Evolutionary conservation across 805 yeast species (phyloP).

Genomic region (Metschnikowia koreensis): DNA sequence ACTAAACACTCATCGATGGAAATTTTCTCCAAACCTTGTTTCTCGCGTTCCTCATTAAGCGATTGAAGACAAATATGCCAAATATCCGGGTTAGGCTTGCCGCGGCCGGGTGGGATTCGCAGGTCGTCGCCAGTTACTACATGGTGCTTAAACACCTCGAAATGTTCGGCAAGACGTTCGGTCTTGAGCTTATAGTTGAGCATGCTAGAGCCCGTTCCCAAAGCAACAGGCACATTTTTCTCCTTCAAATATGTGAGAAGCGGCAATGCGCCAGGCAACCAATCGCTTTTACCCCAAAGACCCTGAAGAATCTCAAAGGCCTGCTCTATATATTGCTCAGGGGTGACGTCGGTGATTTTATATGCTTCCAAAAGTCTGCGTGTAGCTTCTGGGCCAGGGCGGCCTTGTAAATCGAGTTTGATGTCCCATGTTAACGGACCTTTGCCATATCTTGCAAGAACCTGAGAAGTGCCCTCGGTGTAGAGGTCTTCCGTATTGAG

Average conservation of each 20-base stretch:
- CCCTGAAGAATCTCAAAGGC: constrained; percentile 54
- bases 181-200: constrained; percentile 72
- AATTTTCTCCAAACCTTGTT: constrained; percentile 46
- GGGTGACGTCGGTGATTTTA: constrained; percentile 47
- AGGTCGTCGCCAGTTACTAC: constrained; percentile 87
- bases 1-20: constrained; percentile 77
- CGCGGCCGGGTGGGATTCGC: constrained; percentile 78
- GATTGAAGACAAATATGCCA: constrained; percentile 79
- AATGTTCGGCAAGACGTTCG: constrained; percentile 59
- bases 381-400: constrained; percentile 80
- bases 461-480: constrained; percentile 69
- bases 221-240: constrained; percentile 70
- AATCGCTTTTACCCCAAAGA: constrained; percentile 61
- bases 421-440: constrained; percentile 90
- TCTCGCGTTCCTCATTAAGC: constrained; percentile 54
- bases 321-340: constrained; percentile 57
- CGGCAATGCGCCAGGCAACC: constrained; percentile 84
- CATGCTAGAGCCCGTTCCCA: constrained; percentile 81
- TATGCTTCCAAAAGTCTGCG: constrained; percentile 65
- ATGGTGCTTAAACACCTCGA: constrained; percentile 59
- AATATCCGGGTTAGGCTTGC: constrained; percentile 93
- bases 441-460: constrained; percentile 65
- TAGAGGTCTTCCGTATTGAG: constrained; percentile 91
- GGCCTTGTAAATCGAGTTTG: constrained; percentile 83
- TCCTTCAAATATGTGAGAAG: constrained; percentile 53